These are phyloP conservation scores for Tetragonia tetragonoides DNA, from an alignment of 148 eudicot genomes.

Conservation along the genomic window DNA sequence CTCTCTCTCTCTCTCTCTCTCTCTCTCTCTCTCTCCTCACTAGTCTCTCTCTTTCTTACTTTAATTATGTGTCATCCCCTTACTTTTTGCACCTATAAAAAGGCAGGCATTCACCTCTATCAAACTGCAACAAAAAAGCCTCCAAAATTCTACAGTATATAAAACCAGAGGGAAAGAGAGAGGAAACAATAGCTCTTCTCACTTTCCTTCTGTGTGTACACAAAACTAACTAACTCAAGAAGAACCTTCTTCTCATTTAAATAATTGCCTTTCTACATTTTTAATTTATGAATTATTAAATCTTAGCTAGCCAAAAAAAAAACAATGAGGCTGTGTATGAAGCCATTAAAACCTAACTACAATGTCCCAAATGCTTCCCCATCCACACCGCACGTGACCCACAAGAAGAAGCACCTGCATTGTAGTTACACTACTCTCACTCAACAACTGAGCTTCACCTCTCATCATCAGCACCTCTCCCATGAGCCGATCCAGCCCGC, in stretches of 20 bases:
- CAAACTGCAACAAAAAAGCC: neutral
- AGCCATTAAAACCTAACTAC: conserved; percentile 5
- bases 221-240: too few species aligned
- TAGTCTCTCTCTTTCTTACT: neutral
- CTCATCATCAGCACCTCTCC: neutral
- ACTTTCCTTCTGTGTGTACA: too few species aligned
- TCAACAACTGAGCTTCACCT: conserved; percentile 17
- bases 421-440: neutral
- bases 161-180: too few species aligned
- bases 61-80: neutral
- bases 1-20: neutral
- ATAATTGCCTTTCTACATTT: too few species aligned
- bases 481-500: neutral
- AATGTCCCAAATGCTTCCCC: neutral
- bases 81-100: conserved; percentile 21
- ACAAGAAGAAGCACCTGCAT: neutral
- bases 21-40: neutral
- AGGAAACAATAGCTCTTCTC: too few species aligned
- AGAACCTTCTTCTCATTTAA: too few species aligned
- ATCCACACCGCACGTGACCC: conserved; percentile 15
- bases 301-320: neutral
- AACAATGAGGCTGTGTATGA: conserved; percentile 25
- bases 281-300: too few species aligned
- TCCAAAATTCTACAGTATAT: neutral
- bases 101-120: neutral